Percentiles rank a stretch among this genome's conserved stretches.
These are phyloP conservation scores for Purshia tridentata DNA, from an alignment of 306 rosid species.

Conservation along the genomic window DNA sequence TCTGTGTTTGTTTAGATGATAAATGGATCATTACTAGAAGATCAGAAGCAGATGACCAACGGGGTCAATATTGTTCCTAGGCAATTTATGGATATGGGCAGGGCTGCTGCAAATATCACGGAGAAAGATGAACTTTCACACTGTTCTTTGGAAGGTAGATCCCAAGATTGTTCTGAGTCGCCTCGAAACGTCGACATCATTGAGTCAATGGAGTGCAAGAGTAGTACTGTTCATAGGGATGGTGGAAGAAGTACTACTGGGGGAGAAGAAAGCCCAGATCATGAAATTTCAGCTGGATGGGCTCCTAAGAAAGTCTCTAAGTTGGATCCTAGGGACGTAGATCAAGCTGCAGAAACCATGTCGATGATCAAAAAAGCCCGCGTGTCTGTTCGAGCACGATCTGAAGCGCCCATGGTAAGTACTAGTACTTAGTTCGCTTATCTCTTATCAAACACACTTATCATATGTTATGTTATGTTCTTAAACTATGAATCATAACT, in stretches of 20 bases:
- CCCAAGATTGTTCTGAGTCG: conserved; percentile 17
- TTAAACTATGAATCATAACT: too few relatives aligned
- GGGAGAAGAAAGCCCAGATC: conserved; percentile 15
- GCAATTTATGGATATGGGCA: conserved; percentile 38
- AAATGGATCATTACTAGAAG: conserved; percentile 22
- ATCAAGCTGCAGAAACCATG: conserved; percentile 40
- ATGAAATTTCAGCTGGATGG: conserved; percentile 26
- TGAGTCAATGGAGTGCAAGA: conserved; percentile 34
- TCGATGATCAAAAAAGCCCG: conserved; percentile 64
- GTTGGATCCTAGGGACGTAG: conserved; percentile 22
- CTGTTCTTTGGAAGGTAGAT: conserved; percentile 31
- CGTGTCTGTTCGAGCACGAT: conserved; percentile 58
- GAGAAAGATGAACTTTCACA: conserved; percentile 30
- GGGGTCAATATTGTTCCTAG: conserved; percentile 19
- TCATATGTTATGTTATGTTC: too few relatives aligned
- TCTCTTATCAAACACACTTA: too few relatives aligned
- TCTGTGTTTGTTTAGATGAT: conserved; percentile 21
- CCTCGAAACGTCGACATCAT: conserved; percentile 27
- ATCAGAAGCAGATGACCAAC: conserved; percentile 32
- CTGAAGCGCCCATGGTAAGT: conserved; percentile 57
- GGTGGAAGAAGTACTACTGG: conserved; percentile 17
- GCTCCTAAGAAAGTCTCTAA: conserved; percentile 38
- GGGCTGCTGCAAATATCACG: conserved; percentile 5
- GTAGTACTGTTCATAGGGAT: neutral
- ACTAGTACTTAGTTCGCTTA: too few relatives aligned